Evolutionary conservation across 257 asterid genomes (phyloP).

Genomic region (Solanum etuberosum): DNA sequence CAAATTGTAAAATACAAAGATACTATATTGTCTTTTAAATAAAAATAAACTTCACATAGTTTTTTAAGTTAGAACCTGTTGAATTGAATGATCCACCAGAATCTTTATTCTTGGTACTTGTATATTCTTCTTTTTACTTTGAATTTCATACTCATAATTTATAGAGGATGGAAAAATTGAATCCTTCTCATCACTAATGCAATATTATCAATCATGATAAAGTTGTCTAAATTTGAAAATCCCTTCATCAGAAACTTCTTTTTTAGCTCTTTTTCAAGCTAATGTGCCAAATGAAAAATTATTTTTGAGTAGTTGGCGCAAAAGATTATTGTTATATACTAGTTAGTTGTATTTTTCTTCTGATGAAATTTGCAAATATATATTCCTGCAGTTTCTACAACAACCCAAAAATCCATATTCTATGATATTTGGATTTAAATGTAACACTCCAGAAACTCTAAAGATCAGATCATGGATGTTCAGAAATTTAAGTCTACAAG

Average conservation of each 20-base stretch:
- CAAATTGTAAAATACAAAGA: not conserved
- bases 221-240: not conserved
- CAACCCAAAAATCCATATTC: slow-evolving; percentile 63
- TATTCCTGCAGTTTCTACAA: slow-evolving; percentile 76
- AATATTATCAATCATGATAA: not conserved
- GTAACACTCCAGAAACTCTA: too few species aligned
- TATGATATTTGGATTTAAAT: too few species aligned
- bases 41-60: not conserved
- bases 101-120: not conserved
- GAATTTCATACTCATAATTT: slow-evolving; percentile 1
- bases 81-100: not conserved
- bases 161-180: not conserved
- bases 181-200: not conserved
- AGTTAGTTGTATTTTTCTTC: slow-evolving; percentile 23
- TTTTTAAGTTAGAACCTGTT: slow-evolving; percentile 20
- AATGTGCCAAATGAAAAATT: slow-evolving; percentile 52
- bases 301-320: slow-evolving; percentile 49
- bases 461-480: too few species aligned
- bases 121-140: not conserved
- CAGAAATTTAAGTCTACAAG: too few species aligned
- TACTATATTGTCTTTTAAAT: not conserved
- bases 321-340: slow-evolving; percentile 31
- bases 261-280: slow-evolving; percentile 16
- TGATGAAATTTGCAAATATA: slow-evolving; percentile 34
- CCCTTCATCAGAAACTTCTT: not conserved